Percentiles rank a stretch among this genome's conserved stretches.
Conservation (phyloP, 345 rosid genomes). For the Eucalyptus sp. region DNA sequence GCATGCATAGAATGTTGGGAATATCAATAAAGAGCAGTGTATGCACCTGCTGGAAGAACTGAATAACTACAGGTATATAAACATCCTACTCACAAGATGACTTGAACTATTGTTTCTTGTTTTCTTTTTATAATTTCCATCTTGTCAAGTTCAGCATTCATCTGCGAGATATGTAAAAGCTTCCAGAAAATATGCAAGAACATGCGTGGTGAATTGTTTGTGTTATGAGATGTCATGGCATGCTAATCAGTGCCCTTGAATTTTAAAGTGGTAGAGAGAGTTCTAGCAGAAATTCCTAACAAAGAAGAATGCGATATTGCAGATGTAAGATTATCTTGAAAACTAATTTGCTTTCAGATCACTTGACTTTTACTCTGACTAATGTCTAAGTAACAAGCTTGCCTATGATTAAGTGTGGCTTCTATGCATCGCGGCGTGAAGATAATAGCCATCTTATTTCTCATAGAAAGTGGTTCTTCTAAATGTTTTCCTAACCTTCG, state of each 20-base stretch:
- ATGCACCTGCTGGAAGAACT: conserved; percentile 66
- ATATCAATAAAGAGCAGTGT: conserved; percentile 67
- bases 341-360: not conserved
- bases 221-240: not conserved
- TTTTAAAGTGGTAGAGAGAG: not conserved
- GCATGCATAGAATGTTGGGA: conserved; percentile 46
- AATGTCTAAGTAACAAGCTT: not conserved
- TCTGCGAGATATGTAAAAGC: not conserved
- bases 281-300: not conserved
- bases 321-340: not conserved
- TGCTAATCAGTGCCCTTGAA: not conserved
- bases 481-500: not conserved
- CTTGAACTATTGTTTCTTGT: not conserved
- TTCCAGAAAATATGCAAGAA: not conserved
- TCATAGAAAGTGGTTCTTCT: not conserved
- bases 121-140: not conserved
- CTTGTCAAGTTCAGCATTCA: not conserved
- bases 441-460: not conserved
- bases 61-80: conserved; percentile 69
- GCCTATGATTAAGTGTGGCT: not conserved
- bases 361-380: not conserved
- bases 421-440: not conserved
- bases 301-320: not conserved
- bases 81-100: not conserved
- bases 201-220: not conserved